These are phyloP conservation scores for Sphaceloma murrayae DNA, from an alignment of 2,329 filamentous ascomycete species.

Conservation along the genomic window DNA sequence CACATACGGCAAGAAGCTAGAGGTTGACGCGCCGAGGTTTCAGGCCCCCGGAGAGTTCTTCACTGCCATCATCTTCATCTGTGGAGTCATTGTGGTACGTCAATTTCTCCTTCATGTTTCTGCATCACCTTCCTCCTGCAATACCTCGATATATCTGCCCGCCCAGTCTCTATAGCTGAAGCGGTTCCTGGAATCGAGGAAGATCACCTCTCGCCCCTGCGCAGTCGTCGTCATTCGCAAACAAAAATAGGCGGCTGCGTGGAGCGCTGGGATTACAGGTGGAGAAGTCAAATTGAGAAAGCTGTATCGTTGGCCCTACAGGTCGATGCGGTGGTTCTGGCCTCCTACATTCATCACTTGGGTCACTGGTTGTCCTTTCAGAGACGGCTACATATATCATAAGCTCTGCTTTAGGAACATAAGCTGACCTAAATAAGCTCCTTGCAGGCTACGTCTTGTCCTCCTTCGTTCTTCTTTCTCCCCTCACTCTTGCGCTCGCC, in stretches of 20 bases:
- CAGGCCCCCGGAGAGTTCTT: constrained; percentile 66
- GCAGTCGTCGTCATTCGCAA: constrained; percentile 43
- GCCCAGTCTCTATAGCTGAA: constrained; percentile 43
- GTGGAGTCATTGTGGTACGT: constrained; percentile 68
- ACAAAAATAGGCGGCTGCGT: constrained; percentile 35
- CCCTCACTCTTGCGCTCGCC: constrained; percentile 66
- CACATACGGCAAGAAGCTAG: constrained; percentile 65
- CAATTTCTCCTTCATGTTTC: constrained; percentile 23
- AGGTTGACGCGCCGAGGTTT: constrained; percentile 63
- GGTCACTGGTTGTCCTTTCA: constrained; percentile 1
- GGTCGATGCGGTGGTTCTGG: constrained; percentile 47
- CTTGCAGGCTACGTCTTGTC: constrained; percentile 40
- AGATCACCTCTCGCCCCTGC: constrained; percentile 44
- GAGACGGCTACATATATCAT: no score
- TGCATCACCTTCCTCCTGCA: constrained; percentile 20
- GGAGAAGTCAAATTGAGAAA: constrained; percentile 45
- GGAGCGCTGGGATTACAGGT: constrained; percentile 41
- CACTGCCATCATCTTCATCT: constrained; percentile 68
- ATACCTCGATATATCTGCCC: constrained; percentile 53
- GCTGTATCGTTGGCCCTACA: constrained; percentile 41
- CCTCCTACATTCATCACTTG: constrained; percentile 49
- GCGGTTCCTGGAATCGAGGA: constrained; percentile 48
- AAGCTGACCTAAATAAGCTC: constrained; percentile 18
- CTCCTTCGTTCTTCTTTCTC: constrained; percentile 41
- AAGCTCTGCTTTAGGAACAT: background rate